Base-by-base conservation (phyloP, 192 early-diverging fungal species). In the Coemansia asiatica region DNA sequence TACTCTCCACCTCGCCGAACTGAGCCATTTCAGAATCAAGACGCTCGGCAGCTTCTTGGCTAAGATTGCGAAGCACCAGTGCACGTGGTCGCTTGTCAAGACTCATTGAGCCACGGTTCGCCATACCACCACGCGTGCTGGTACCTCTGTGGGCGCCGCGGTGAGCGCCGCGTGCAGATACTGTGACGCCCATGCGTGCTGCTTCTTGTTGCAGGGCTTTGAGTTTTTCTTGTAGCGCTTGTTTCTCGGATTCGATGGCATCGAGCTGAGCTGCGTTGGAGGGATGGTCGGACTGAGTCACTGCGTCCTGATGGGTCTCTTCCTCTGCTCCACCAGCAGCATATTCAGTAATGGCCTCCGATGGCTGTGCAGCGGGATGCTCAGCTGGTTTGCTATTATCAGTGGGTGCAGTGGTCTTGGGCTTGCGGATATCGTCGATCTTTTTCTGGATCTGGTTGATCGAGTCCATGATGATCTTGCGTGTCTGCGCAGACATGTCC, bases 391-490 rank as follows among this genome's bases (percentile, higher is more conserved):
- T 22, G n/a, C n/a, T n/a, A n/a, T n/a, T n/a, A n/a, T n/a, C n/a
- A n/a, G n/a, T n/a, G n/a, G n/a, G n/a, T n/a, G 16, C 29, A 1
- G 29, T 35, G 35, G 35, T 10, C 23, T 64, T 65, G 63, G 70
- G 76, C 58, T 63, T 54, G 46, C 60, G 67, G 27, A 69, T 67
- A 2, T 69, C 71, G 28, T 79, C 64, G 35, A 79, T 61, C 56
- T 74, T 73, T n/a, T 44, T 48, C 68, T 70, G 68, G 57, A 79
- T 79, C 71, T 74, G 66, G 49, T 68, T 71, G 61, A 79, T 79
- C 61, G 76, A 79, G n/a, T 71, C 64, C 76, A 79, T 79, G 61
- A 79, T 79, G 56, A 79, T 74, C 68, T 79, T 79, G 64, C 71
- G 71, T 23, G 71, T 79, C n/a, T 60, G 68, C 9, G 76, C 38